phyloP scores from a whole-genome alignment of 768 basidiomycete species.

The Trametes meyenii region DNA sequence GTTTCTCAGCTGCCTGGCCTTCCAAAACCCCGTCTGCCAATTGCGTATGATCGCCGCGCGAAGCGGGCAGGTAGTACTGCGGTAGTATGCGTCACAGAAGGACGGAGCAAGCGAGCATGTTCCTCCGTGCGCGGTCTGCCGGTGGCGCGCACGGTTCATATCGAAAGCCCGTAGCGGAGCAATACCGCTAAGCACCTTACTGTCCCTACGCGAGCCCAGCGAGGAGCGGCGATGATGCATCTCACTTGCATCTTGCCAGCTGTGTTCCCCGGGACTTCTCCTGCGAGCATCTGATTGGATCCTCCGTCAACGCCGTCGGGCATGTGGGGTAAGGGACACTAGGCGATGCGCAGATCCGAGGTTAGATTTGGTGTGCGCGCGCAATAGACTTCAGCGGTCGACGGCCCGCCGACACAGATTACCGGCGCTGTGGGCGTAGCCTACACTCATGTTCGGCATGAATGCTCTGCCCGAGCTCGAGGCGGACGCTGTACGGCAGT shows the following conservation, averaged over 20 bases:
- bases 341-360: slow-evolving; percentile 9
- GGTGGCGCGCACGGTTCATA: no score
- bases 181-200: no score
- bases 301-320: slow-evolving; percentile 8
- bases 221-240: no score
- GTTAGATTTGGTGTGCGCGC: slow-evolving; percentile 5
- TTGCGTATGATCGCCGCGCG: no score
- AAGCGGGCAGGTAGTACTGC: no score
- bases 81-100: no score
- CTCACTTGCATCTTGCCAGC: neutral
- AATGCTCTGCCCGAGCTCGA: slow-evolving; percentile 1
- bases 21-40: no score
- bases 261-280: neutral
- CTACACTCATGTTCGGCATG: slow-evolving; percentile 4
- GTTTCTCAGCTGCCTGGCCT: neutral
- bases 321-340: slow-evolving; percentile 8
- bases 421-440: slow-evolving; percentile 7
- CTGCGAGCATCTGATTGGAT: slow-evolving; percentile 10
- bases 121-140: no score
- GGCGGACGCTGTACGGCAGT: no score
- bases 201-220: no score
- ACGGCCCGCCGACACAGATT: slow-evolving; percentile 1
- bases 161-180: no score
- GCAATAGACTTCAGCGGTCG: neutral
- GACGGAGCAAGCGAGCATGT: no score